Evolutionary conservation across 331 rosid genomes (phyloP).

Genomic region (Malus hybrid): DNA sequence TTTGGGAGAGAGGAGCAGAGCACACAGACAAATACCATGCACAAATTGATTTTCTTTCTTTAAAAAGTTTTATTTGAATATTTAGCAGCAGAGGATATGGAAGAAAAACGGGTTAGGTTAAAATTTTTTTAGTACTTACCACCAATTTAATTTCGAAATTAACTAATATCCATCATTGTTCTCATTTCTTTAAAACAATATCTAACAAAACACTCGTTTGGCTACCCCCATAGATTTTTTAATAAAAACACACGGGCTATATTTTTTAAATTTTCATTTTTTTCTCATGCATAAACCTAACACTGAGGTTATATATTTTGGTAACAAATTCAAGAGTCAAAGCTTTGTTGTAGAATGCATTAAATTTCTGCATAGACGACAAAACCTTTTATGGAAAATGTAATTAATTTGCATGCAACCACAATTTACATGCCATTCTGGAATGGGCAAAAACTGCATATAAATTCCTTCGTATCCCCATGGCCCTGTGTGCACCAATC

Average conservation of each 20-base stretch:
- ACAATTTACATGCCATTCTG: background rate
- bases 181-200: background rate
- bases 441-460: background rate
- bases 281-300: background rate
- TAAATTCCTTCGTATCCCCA: background rate
- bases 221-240: constrained; percentile 5
- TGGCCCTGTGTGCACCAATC: background rate
- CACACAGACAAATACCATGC: background rate
- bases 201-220: background rate
- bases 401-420: background rate
- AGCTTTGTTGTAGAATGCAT: background rate
- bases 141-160: background rate
- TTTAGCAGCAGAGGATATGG: background rate
- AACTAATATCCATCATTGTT: too few relatives aligned
- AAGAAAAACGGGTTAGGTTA: background rate
- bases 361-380: background rate
- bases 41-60: background rate
- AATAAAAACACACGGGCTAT: background rate
- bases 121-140: too few relatives aligned
- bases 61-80: background rate
- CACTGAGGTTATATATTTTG: background rate
- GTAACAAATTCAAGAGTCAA: constrained; percentile 8
- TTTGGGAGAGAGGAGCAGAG: background rate
- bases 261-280: background rate
- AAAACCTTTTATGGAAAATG: background rate